Conservation (phyloP, 2,329 filamentous ascomycete species). For the Talaromyces amestolkiae region DNA sequence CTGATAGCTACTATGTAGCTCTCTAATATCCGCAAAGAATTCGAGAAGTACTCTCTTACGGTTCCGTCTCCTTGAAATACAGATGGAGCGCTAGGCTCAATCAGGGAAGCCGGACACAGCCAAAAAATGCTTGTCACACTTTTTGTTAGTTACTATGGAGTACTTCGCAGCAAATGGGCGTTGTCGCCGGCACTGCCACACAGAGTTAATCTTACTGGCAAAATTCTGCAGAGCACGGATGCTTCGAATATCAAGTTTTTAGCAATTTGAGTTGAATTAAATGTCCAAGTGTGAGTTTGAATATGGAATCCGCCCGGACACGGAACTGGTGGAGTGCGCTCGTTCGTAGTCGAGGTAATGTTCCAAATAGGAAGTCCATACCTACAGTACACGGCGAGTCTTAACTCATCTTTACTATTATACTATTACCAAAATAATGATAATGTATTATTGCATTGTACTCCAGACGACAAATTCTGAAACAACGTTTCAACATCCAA, state of each 20-base stretch:
- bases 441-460: too few species aligned
- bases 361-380: neutral
- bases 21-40: neutral
- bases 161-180: neutral
- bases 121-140: neutral
- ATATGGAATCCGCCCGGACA: neutral
- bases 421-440: neutral
- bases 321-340: neutral
- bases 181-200: conserved; percentile 12
- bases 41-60: neutral
- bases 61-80: neutral
- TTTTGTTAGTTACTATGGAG: neutral
- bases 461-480: neutral
- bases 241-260: neutral
- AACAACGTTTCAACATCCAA: neutral
- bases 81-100: neutral
- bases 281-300: neutral
- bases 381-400: neutral
- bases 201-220: neutral
- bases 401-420: neutral
- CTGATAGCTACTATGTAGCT: neutral
- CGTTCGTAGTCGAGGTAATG: neutral
- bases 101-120: conserved; percentile 11
- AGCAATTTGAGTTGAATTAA: neutral
- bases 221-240: neutral